Evolutionary conservation across 1,139 yeast species (phyloP).

Genomic region (Blastobotrys illinoisensis): DNA sequence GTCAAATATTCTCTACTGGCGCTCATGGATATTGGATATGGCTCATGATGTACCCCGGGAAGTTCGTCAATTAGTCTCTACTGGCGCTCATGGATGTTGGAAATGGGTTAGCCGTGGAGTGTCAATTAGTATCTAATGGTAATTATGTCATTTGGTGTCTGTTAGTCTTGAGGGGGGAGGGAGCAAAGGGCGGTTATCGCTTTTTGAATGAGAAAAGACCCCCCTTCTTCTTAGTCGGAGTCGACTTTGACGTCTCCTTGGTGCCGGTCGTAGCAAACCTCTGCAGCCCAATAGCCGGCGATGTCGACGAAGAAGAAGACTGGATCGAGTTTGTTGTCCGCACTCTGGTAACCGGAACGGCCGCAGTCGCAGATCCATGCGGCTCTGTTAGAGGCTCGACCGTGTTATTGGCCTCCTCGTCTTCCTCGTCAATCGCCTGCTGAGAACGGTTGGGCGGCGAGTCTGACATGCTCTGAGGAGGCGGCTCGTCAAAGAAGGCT

Average conservation of each 20-base stretch:
- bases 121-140: neutral
- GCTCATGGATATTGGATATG: too few species aligned
- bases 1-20: too few species aligned
- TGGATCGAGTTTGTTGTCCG: neutral
- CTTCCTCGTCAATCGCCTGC: conserved; percentile 10
- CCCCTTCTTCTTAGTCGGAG: conserved; percentile 6
- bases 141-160: too few species aligned
- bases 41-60: too few species aligned
- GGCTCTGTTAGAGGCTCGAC: neutral
- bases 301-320: neutral
- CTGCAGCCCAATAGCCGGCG: conserved; percentile 4
- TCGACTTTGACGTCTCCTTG: conserved; percentile 6
- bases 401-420: conserved; percentile 4
- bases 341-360: conserved; percentile 4
- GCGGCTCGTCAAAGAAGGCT: conserved; percentile 3
- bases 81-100: too few species aligned
- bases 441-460: conserved; percentile 2
- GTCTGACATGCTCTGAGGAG: neutral
- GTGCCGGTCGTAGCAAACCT: conserved; percentile 4
- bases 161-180: too few species aligned
- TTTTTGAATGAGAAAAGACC: conserved; percentile 14
- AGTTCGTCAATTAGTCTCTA: too few species aligned
- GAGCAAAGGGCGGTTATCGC: too few species aligned
- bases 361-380: neutral
- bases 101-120: too few species aligned